Conservation (phyloP, 805 yeast species). For the Saccharomycopsis guyanensis region DNA sequence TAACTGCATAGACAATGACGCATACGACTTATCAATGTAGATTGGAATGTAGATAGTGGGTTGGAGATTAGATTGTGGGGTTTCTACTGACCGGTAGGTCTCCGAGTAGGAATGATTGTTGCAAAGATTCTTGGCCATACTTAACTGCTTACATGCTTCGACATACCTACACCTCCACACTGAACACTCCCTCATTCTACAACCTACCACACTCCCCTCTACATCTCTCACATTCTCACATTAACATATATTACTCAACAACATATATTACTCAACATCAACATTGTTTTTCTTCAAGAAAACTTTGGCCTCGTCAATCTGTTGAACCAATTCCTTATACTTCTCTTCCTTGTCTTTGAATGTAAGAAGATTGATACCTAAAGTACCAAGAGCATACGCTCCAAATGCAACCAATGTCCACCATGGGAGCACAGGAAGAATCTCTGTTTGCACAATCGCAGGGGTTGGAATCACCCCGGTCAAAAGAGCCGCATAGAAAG, state of each 20-base stretch:
- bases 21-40: neutral
- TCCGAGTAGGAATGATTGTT: too few relatives aligned
- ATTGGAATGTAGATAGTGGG: too few relatives aligned
- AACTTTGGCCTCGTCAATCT: constrained; percentile 55
- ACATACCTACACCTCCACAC: neutral
- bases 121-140: too few relatives aligned
- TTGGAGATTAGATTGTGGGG: too few relatives aligned
- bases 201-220: too few relatives aligned
- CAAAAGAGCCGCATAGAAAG: constrained; percentile 46
- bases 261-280: constrained; percentile 38
- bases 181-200: too few relatives aligned
- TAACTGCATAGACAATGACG: neutral
- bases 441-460: constrained; percentile 38
- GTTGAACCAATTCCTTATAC: constrained; percentile 50
- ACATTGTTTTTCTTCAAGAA: constrained; percentile 51
- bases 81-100: too few relatives aligned
- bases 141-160: too few relatives aligned
- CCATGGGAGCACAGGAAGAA: constrained; percentile 61
- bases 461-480: constrained; percentile 50
- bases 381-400: constrained; percentile 55
- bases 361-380: constrained; percentile 62
- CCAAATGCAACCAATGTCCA: constrained; percentile 68
- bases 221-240: too few relatives aligned
- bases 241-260: too few relatives aligned
- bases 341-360: constrained; percentile 67